These are phyloP conservation scores for Aureobasidium sp. DNA, from an alignment of 2,329 filamentous ascomycete species.

Conservation along the genomic window DNA sequence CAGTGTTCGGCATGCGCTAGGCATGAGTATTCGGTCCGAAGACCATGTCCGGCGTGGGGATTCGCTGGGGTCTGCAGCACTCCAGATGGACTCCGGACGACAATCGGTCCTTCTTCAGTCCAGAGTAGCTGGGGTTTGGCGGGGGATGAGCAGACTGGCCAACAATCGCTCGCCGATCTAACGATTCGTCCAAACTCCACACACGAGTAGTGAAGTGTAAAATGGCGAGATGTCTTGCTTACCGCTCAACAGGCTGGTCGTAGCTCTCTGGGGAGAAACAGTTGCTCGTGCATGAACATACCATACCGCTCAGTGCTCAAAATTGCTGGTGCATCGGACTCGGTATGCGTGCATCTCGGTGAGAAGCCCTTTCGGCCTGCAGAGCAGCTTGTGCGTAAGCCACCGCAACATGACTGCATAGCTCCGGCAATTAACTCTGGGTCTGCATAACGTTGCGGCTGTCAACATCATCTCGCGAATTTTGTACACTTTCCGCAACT, in stretches of 20 bases:
- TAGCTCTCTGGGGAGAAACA: background rate
- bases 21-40: background rate
- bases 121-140: background rate
- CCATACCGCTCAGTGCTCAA: background rate
- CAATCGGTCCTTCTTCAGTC: constrained; percentile 1
- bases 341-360: background rate
- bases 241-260: background rate
- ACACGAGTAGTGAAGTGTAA: constrained; percentile 1
- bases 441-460: background rate
- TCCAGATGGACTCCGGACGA: background rate
- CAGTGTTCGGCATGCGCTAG: background rate
- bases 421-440: background rate
- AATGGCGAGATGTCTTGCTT: background rate
- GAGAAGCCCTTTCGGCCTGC: background rate
- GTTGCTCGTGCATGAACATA: background rate
- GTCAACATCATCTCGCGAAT: constrained; percentile 3
- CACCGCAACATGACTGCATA: background rate
- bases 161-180: constrained; percentile 5
- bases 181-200: background rate
- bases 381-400: background rate
- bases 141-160: constrained; percentile 1
- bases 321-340: background rate
- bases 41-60: background rate
- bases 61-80: background rate
- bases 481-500: background rate